Percentiles rank a stretch among this genome's conserved stretches.
These are phyloP conservation scores for Jasminum sambac DNA, from an alignment of 257 asterid genomes.

Conservation along the genomic window DNA sequence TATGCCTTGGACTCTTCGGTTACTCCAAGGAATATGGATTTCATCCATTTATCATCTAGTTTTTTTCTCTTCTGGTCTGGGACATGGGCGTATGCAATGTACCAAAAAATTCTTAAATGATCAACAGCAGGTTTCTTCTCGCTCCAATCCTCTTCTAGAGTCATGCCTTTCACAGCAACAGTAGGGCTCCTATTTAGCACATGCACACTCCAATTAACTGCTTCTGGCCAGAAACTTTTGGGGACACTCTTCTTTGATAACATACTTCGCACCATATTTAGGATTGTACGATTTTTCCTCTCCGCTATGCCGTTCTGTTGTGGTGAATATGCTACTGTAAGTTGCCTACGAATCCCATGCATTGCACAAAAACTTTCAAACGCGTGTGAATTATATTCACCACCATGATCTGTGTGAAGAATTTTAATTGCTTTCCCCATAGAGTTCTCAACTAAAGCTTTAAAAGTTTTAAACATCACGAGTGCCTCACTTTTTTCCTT, in stretches of 20 bases:
- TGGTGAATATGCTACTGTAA: not conserved
- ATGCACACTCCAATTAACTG: not conserved
- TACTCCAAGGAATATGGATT: not conserved
- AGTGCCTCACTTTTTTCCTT: not conserved
- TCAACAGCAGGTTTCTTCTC: not conserved
- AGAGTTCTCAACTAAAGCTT: not conserved
- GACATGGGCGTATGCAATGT: not conserved
- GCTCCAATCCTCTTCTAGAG: not conserved
- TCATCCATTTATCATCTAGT: not conserved
- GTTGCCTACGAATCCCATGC: not conserved
- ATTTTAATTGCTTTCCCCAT: not conserved
- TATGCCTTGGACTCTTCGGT: no score
- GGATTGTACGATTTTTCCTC: not conserved
- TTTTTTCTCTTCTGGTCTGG: not conserved
- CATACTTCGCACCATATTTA: conserved; percentile 5
- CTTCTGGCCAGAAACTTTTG: not conserved
- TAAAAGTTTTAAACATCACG: not conserved
- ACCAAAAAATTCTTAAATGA: not conserved
- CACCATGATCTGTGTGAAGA: not conserved
- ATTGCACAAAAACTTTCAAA: conserved; percentile 5
- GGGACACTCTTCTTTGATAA: not conserved
- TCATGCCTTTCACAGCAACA: not conserved
- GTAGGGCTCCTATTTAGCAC: conserved; percentile 4
- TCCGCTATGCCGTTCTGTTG: not conserved
- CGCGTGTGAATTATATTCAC: not conserved